Evolutionary conservation across 2,329 filamentous ascomycete species (phyloP), one percentile per base, ranked within the genome.

Genomic region (Cladosporium halotolerans): DNA sequence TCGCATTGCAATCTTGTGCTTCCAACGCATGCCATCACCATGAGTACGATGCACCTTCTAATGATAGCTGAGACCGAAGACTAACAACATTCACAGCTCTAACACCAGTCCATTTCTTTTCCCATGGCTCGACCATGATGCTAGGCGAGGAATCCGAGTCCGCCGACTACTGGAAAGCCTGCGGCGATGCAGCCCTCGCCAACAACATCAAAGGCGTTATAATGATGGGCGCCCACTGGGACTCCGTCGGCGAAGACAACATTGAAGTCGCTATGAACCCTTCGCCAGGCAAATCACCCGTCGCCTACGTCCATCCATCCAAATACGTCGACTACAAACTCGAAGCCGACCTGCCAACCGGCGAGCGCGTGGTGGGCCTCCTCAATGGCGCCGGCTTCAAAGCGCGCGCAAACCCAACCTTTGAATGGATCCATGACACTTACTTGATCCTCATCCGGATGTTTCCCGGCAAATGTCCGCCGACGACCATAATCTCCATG

Each of bases 401-500:
- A 33, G 80, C 76, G 1, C 63, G 67, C 3, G 69, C 66, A 1
- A 82, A 86, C 62, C 60, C 73, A 0, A 72, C 63, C 0, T 87
- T 87, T 58, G 80, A 86, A 62, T 87, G 83, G 84, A 86, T 87
- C 63, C 83, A 88, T 71, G 84, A 88, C 66, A 85, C 81, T 0
- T 87, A 82, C 62, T 75, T 87, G 3, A 79, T 87, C 53, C 71
- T 86, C 8, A 84, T 86, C 63, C 75, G 82, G 51, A 87, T 88
- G 83, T 87, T 87, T 58, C 84, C 83, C 0, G 58, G 63, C 2
- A 73, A 71, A n/a, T 85, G 81, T 60, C 84, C 84, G 1, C 84
- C 84, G 0, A 85, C 83, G 0, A 84, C 81, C 2, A 73, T 85
- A 51, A 68, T 81, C 53, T 76, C 72, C 36, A 75, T 78, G 70